Conservation (phyloP, 1,284 basidiomycete genomes). For the Cryptococcus floricola region DNA sequence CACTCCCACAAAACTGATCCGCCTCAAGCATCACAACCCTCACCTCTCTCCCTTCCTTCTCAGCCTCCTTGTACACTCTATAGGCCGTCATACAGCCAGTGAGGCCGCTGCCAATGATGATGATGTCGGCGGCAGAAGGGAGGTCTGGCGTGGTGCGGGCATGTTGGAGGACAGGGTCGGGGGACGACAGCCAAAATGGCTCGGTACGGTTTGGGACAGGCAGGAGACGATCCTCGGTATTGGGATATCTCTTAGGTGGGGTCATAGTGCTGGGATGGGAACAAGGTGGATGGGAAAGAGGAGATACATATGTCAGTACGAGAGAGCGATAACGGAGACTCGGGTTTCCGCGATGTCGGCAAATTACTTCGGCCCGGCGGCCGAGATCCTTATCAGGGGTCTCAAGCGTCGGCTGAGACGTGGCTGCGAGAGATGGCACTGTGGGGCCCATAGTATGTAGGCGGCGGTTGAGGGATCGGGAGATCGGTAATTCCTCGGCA, state of each 20-base stretch:
- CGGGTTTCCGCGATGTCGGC: too few relatives aligned
- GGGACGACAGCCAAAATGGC: constrained; percentile 29
- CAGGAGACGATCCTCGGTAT: constrained; percentile 10
- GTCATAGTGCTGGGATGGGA: background rate
- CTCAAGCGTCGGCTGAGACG: too few relatives aligned
- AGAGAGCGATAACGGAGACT: too few relatives aligned
- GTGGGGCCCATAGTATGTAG: too few relatives aligned
- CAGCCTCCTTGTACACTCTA: constrained; percentile 19
- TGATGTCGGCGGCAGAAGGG: constrained; percentile 27
- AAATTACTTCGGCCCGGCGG: too few relatives aligned
- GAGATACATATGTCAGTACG: too few relatives aligned
- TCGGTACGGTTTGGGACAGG: constrained; percentile 23
- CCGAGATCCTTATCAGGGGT: too few relatives aligned
- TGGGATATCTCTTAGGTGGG: background rate
- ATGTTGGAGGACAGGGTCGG: constrained; percentile 21
- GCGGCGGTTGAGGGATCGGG: too few relatives aligned
- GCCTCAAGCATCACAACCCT: constrained; percentile 42
- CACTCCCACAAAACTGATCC: constrained; percentile 36
- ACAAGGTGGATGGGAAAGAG: background rate
- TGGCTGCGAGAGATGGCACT: too few relatives aligned
- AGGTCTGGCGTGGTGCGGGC: constrained; percentile 23
- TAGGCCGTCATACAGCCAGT: constrained; percentile 35
- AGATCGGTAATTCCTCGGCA: too few relatives aligned
- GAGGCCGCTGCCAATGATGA: constrained; percentile 38
- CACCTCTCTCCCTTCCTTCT: constrained; percentile 11